These are phyloP conservation scores for Pichia sp. DNA, from an alignment of 1,139 yeast genomes.

Conservation along the genomic window DNA sequence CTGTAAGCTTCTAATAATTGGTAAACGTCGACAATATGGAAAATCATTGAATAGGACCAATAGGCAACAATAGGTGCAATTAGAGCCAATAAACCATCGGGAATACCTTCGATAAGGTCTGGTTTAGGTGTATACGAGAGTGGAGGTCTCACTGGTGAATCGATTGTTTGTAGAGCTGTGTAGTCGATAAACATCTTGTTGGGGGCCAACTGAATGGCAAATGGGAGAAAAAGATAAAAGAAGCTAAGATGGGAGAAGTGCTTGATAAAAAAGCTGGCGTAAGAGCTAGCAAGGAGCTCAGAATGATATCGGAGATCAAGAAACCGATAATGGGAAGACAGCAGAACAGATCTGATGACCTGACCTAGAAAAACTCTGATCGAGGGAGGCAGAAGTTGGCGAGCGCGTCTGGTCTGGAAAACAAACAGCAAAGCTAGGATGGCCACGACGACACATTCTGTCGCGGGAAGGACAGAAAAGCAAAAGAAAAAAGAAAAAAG, in stretches of 20 bases:
- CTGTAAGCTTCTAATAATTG: constrained; percentile 75
- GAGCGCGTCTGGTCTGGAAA: too few species aligned
- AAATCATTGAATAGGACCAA: constrained; percentile 70
- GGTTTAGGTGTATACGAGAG: constrained; percentile 26
- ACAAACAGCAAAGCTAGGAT: too few species aligned
- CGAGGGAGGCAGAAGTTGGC: too few species aligned
- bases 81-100: constrained; percentile 70
- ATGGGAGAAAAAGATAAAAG: too few species aligned
- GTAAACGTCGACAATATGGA: constrained; percentile 66
- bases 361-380: too few species aligned
- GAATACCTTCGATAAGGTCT: constrained; percentile 46
- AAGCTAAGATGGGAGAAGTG: too few species aligned
- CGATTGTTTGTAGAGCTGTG: constrained; percentile 18
- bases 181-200: constrained; percentile 14
- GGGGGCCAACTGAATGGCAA: too few species aligned
- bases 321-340: too few species aligned
- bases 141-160: constrained; percentile 16
- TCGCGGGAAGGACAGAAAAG: not conserved
- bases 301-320: not conserved
- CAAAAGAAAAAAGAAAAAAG: not conserved
- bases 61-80: constrained; percentile 72
- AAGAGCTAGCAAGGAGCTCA: not conserved
- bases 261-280: too few species aligned
- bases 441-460: too few species aligned
- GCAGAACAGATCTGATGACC: too few species aligned